Evolutionary conservation across 2,329 filamentous ascomycete species (phyloP).

Genomic region (Akanthomyces muscarius): DNA sequence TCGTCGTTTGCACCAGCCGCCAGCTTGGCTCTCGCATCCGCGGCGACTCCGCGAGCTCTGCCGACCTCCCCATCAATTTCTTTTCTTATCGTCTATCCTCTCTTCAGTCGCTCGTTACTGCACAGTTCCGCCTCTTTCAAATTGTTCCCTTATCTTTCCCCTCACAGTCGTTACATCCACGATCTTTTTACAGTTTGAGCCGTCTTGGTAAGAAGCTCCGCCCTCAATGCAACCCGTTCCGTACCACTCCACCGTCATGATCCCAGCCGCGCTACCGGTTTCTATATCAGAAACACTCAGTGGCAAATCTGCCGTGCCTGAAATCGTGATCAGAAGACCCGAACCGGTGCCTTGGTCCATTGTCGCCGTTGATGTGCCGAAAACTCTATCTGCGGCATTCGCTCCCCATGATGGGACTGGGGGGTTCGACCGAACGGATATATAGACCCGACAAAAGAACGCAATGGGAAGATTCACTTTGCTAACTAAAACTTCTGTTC

Average conservation of each 20-base stretch:
- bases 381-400: background rate
- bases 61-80: background rate
- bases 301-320: background rate
- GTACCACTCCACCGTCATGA: background rate
- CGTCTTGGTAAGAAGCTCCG: constrained; percentile 3
- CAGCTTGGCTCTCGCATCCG: background rate
- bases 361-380: background rate
- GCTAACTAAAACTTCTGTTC: background rate
- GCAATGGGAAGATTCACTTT: background rate
- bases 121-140: background rate
- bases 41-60: background rate
- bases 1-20: background rate
- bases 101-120: background rate
- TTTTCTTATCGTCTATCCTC: background rate
- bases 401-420: background rate
- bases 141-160: background rate
- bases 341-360: background rate
- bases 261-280: background rate
- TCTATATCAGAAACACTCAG: background rate
- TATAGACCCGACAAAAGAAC: background rate
- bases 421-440: background rate
- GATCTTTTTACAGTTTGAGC: constrained; percentile 3
- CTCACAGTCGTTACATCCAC: background rate
- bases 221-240: background rate
- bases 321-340: background rate